Evolutionary conservation across 352 stramenopile species (phyloP).

Genomic region (Globisporangium spinosum): DNA sequence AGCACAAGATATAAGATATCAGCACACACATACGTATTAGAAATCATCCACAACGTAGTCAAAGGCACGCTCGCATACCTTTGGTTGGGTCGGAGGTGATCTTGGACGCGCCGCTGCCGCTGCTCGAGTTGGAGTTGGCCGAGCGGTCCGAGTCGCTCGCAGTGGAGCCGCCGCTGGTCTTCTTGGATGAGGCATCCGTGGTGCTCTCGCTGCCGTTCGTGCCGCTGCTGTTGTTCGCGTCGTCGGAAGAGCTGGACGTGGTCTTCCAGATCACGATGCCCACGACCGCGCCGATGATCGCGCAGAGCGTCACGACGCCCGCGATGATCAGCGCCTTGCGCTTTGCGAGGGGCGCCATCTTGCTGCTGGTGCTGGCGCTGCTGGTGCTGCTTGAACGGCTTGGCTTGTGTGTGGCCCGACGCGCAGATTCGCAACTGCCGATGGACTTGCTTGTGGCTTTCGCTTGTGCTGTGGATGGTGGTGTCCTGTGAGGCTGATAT

Average conservation of each 20-base stretch:
- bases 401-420: neutral
- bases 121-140: slow-evolving; percentile 18
- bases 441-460: neutral
- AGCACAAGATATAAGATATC: neutral
- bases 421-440: slow-evolving; percentile 17
- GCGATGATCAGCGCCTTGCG: slow-evolving; percentile 42
- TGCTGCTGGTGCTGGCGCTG: slow-evolving; percentile 8
- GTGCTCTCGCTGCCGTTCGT: slow-evolving; percentile 19
- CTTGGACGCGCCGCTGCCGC: slow-evolving; percentile 19
- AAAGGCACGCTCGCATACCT: slow-evolving; percentile 9
- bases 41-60: neutral
- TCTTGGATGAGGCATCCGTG: slow-evolving; percentile 6
- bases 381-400: neutral
- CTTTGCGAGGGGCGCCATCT: slow-evolving; percentile 17
- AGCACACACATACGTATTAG: neutral
- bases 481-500: neutral
- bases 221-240: slow-evolving; percentile 13
- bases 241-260: slow-evolving; percentile 27
- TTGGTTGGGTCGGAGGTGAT: slow-evolving; percentile 56
- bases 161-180: neutral
- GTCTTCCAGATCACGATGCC: slow-evolving; percentile 41
- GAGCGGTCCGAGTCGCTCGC: slow-evolving; percentile 19
- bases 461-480: neutral
- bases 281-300: slow-evolving; percentile 40
- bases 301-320: slow-evolving; percentile 38